These are phyloP conservation scores for Kuraishia capsulata DNA, from an alignment of 805 yeast species.

Conservation along the genomic window DNA sequence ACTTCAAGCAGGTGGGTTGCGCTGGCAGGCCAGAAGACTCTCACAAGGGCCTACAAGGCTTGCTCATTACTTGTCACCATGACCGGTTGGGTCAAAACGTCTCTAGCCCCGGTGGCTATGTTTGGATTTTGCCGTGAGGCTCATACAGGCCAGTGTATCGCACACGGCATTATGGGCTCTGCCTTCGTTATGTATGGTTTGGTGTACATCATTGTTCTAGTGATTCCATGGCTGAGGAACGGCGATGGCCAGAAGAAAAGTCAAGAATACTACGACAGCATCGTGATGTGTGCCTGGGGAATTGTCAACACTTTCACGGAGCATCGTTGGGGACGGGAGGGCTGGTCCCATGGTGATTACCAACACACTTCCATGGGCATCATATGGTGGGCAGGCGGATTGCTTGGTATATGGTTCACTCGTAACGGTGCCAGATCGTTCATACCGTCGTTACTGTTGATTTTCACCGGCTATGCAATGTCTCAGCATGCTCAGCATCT, in stretches of 20 bases:
- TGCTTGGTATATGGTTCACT: constrained; percentile 72
- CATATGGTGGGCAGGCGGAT: constrained; percentile 93
- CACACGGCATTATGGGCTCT: constrained; percentile 96
- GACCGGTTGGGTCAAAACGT: constrained; percentile 71
- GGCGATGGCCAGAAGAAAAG: constrained; percentile 36
- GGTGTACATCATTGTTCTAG: constrained; percentile 53
- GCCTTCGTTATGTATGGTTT: constrained; percentile 79
- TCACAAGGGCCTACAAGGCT: constrained; percentile 28
- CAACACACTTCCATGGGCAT: constrained; percentile 97
- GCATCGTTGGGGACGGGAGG: constrained; percentile 87
- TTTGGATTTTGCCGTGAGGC: constrained; percentile 79
- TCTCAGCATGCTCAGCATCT: constrained; percentile 76
- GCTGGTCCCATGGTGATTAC: constrained; percentile 88
- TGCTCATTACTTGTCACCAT: constrained; percentile 37
- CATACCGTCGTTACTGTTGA: constrained; percentile 72
- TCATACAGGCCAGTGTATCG: constrained; percentile 91
- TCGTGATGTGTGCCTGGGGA: constrained; percentile 83
- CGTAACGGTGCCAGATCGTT: constrained; percentile 60
- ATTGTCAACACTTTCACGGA: constrained; percentile 92
- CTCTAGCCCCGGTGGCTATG: constrained; percentile 75
- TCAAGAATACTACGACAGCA: constrained; percentile 81
- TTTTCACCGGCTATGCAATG: constrained; percentile 94
- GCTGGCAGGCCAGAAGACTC: constrained; percentile 26
- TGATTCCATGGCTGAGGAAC: constrained; percentile 66
- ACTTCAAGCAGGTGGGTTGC: constrained; percentile 24